Evolutionary conservation across 2,329 filamentous ascomycete genomes (phyloP).

Genomic region (Zymoseptoria tritici): DNA sequence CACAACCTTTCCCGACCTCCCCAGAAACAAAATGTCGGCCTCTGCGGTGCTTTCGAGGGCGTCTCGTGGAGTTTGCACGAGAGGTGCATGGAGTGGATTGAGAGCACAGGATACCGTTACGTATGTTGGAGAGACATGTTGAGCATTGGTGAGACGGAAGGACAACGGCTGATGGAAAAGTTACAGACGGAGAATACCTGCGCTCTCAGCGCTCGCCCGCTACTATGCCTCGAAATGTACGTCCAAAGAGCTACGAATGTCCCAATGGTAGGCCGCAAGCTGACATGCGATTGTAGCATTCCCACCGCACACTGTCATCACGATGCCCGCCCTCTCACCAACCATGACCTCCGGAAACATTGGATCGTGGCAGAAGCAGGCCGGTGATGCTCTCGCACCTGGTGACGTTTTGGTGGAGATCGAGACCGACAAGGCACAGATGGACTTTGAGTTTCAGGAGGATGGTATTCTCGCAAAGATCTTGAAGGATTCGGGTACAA

Average conservation of each 20-base stretch:
- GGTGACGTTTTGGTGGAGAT: slow-evolving; percentile 79
- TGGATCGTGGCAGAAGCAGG: slow-evolving; percentile 95
- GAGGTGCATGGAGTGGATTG: slow-evolving; percentile 25
- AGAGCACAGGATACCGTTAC: slow-evolving; percentile 28
- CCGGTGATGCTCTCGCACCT: slow-evolving; percentile 75
- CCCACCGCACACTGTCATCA: slow-evolving; percentile 89
- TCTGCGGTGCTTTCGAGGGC: slow-evolving; percentile 40
- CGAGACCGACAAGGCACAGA: slow-evolving; percentile 99
- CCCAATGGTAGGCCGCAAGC: background rate
- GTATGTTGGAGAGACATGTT: slow-evolving; percentile 21
- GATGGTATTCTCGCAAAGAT: slow-evolving; percentile 94
- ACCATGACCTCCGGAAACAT: slow-evolving; percentile 98
- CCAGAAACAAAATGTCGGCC: slow-evolving; percentile 45
- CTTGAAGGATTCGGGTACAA: slow-evolving; percentile 83
- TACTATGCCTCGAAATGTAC: slow-evolving; percentile 65
- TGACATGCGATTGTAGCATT: slow-evolving; percentile 57
- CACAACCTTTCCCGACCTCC: background rate
- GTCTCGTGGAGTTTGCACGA: slow-evolving; percentile 37
- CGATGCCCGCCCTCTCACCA: slow-evolving; percentile 95
- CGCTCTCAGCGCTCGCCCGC: slow-evolving; percentile 53
- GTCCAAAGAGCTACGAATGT: slow-evolving; percentile 16
- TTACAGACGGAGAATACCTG: slow-evolving; percentile 39
- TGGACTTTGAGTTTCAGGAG: slow-evolving; percentile 99
- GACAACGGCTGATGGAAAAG: slow-evolving; percentile 9
- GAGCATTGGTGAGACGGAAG: background rate